Percentiles rank a stretch among this genome's conserved stretches.
These are phyloP conservation scores for Zelonia costaricensis DNA, from an alignment of 208 protist species.

Conservation along the genomic window DNA sequence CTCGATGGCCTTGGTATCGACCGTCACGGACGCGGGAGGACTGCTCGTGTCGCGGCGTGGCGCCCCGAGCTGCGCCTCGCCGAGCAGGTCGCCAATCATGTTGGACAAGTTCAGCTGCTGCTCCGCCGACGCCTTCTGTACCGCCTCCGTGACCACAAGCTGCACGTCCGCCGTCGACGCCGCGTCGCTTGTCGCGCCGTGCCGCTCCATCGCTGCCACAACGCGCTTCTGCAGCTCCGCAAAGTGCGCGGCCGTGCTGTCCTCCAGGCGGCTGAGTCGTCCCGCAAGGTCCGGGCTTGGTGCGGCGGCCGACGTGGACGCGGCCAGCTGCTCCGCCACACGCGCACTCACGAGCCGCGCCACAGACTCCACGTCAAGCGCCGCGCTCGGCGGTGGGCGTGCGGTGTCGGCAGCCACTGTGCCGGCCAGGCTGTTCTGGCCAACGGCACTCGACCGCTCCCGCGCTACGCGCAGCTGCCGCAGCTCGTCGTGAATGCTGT, in stretches of 20 bases:
- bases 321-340: slow-evolving; percentile 14
- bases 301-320: not conserved
- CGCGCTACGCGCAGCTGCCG: slow-evolving; percentile 20
- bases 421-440: not conserved
- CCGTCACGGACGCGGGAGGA: not conserved
- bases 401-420: too few relatives aligned
- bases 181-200: not conserved
- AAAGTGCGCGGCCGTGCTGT: slow-evolving; percentile 22
- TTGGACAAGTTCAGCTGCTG: slow-evolving; percentile 57
- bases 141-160: slow-evolving; percentile 41
- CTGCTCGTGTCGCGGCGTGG: not conserved
- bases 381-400: too few relatives aligned
- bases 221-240: slow-evolving; percentile 13
- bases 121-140: slow-evolving; percentile 42
- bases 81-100: slow-evolving; percentile 39
- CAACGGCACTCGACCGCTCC: not conserved
- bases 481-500: slow-evolving; percentile 51
- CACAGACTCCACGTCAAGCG: slow-evolving; percentile 24
- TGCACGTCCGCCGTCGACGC: slow-evolving; percentile 2
- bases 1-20: slow-evolving; percentile 33
- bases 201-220: slow-evolving; percentile 1
- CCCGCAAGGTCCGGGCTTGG: not conserved
- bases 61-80: slow-evolving; percentile 1
- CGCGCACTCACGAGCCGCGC: slow-evolving; percentile 22
- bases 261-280: slow-evolving; percentile 14